Evolutionary conservation across 371 early-diverging fungal species (phyloP).

Genomic region (Apophysomyces elegans): DNA sequence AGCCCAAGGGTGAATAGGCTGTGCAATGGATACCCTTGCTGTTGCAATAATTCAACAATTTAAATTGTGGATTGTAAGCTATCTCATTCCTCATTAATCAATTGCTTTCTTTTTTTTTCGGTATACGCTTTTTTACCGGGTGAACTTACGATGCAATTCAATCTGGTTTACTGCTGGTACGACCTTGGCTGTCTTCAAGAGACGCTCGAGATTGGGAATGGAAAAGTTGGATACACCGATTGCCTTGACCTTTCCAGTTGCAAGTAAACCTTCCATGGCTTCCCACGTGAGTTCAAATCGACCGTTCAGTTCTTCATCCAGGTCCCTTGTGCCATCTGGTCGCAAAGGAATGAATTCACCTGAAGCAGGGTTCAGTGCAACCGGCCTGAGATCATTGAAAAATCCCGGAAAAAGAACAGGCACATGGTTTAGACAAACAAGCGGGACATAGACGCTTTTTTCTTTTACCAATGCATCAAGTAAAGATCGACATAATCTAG

Average conservation of each 20-base stretch:
- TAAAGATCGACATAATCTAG: slow-evolving; percentile 78
- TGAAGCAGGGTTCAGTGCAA: slow-evolving; percentile 41
- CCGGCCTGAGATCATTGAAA: slow-evolving; percentile 24
- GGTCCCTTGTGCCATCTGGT: slow-evolving; percentile 44
- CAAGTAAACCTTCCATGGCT: slow-evolving; percentile 64
- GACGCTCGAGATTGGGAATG: slow-evolving; percentile 50
- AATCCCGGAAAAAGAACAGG: too few relatives aligned
- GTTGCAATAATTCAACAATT: slow-evolving; percentile 59
- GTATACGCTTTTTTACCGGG: neutral
- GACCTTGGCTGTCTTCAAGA: slow-evolving; percentile 58
- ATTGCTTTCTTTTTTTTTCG: too few relatives aligned
- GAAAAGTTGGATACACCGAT: slow-evolving; percentile 74
- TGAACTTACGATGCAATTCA: slow-evolving; percentile 76
- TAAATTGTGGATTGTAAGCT: slow-evolving; percentile 68
- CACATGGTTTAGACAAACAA: neutral
- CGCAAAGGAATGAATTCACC: slow-evolving; percentile 34
- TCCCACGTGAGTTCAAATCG: slow-evolving; percentile 50
- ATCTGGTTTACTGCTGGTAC: slow-evolving; percentile 72
- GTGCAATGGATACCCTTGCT: slow-evolving; percentile 62
- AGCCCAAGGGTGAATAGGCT: slow-evolving; percentile 79
- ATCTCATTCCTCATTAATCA: neutral
- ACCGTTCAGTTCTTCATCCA: slow-evolving; percentile 29
- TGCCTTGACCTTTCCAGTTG: slow-evolving; percentile 65
- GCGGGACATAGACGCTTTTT: neutral
- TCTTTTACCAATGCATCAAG: slow-evolving; percentile 57